Percentiles rank a stretch among this genome's conserved stretches.
phyloP scores from a whole-genome alignment of 2,329 filamentous ascomycete genomes.

The Hansfordia pulvinata region DNA sequence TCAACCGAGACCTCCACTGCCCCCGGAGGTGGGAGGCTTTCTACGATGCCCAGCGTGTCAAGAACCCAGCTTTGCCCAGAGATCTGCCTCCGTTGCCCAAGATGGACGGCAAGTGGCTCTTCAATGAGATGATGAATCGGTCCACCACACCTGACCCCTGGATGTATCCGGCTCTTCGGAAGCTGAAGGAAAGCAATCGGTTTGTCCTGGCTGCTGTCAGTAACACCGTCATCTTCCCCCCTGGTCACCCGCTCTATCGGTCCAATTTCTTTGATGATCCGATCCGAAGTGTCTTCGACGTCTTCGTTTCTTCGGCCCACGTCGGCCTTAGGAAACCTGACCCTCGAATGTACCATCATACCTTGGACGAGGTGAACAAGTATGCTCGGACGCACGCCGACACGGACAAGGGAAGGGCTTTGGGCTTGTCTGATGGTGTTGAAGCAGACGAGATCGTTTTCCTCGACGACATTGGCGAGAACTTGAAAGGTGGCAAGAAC shows the following conservation, averaged over 20 bases:
- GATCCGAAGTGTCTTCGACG: conserved; percentile 59
- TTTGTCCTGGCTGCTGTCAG: conserved; percentile 73
- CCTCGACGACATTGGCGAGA: conserved; percentile 88
- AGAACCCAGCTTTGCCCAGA: conserved; percentile 22
- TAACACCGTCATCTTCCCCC: conserved; percentile 82
- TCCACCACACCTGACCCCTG: conserved; percentile 64
- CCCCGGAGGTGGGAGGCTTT: conserved; percentile 56
- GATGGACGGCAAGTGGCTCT: conserved; percentile 67
- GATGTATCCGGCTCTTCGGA: conserved; percentile 73
- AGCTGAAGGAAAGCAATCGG: conserved; percentile 46
- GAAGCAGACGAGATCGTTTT: conserved; percentile 63
- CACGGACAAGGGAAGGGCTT: conserved; percentile 20
- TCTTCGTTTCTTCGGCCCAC: conserved; percentile 79
- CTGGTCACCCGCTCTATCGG: conserved; percentile 52
- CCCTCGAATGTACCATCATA: conserved; percentile 62
- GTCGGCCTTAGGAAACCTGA: conserved; percentile 83
- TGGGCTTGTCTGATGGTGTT: conserved; percentile 38
- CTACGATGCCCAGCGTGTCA: conserved; percentile 29
- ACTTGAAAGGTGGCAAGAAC: conserved; percentile 65
- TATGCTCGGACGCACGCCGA: conserved; percentile 39
- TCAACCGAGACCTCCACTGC: conserved; percentile 60
- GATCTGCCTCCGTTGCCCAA: conserved; percentile 49
- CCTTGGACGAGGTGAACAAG: conserved; percentile 52
- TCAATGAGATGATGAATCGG: conserved; percentile 80
- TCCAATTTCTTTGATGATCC: conserved; percentile 38